phyloP scores from a whole-genome alignment of 345 rosid species.

The Linum lewisii region DNA sequence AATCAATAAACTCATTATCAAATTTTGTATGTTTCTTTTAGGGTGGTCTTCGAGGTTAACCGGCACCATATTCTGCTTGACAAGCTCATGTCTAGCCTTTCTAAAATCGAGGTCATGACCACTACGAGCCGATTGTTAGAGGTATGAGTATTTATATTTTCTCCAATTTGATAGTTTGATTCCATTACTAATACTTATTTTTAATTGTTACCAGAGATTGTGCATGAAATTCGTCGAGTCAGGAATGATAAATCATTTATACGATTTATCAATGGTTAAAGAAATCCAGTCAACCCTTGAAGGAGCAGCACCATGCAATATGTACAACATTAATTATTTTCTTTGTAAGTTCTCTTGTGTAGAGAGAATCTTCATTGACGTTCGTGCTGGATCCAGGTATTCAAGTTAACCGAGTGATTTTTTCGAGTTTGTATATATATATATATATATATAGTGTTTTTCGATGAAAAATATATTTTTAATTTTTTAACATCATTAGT shows the following conservation, averaged over 20 bases:
- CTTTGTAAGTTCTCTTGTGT: background rate
- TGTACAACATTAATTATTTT: background rate
- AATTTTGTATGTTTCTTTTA: no score
- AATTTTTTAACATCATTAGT: no score
- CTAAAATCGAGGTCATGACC: background rate
- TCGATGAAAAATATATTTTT: no score
- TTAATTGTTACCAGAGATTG: no score
- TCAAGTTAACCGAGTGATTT: no score
- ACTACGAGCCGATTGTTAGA: background rate
- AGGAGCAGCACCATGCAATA: background rate
- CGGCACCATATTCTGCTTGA: background rate
- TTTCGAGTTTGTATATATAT: no score
- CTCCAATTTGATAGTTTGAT: no score
- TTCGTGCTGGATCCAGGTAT: background rate
- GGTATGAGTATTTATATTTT: background rate
- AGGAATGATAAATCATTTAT: no score
- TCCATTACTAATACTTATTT: no score
- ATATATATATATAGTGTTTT: no score
- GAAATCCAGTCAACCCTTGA: background rate
- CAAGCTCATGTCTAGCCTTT: background rate
- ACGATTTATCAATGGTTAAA: background rate
- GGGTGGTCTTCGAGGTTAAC: no score
- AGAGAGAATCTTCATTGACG: background rate
- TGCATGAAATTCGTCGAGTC: background rate
- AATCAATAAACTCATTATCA: no score